phyloP scores from a whole-genome alignment of 78 protist species.

The Cavenderia fasciculata region DNA sequence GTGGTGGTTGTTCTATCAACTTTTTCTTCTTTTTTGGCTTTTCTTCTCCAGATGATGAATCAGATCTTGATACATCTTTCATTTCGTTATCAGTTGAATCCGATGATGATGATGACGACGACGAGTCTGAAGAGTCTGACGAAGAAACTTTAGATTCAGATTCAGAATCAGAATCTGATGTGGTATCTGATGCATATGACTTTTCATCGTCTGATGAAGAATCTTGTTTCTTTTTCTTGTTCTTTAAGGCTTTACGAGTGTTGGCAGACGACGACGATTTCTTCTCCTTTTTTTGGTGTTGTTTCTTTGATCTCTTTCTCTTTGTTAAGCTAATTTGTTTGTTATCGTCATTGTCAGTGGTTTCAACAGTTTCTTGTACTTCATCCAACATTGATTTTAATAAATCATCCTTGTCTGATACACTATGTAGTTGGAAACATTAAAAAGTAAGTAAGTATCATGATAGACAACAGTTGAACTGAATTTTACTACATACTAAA shows the following conservation, averaged over 20 bases:
- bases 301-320: no score
- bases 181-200: background rate
- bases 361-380: background rate
- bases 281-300: background rate
- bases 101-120: background rate
- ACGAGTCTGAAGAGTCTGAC: background rate
- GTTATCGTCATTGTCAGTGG: background rate
- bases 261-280: no score
- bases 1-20: background rate
- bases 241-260: no score
- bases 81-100: no score
- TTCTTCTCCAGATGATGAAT: background rate
- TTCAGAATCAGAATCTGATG: no score
- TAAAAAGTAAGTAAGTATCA: no score
- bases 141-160: background rate
- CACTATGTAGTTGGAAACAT: no score
- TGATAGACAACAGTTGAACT: no score
- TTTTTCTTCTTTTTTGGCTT: background rate
- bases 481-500: constrained; percentile 1
- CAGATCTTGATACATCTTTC: background rate
- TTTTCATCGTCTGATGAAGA: background rate
- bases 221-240: background rate
- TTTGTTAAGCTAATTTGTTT: background rate
- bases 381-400: background rate
- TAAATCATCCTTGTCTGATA: no score